A percentile compares a stretch with the other conserved stretches of the same genome.
phyloP scores from a whole-genome alignment of 768 basidiomycete genomes.

The Mycena belliarum region DNA sequence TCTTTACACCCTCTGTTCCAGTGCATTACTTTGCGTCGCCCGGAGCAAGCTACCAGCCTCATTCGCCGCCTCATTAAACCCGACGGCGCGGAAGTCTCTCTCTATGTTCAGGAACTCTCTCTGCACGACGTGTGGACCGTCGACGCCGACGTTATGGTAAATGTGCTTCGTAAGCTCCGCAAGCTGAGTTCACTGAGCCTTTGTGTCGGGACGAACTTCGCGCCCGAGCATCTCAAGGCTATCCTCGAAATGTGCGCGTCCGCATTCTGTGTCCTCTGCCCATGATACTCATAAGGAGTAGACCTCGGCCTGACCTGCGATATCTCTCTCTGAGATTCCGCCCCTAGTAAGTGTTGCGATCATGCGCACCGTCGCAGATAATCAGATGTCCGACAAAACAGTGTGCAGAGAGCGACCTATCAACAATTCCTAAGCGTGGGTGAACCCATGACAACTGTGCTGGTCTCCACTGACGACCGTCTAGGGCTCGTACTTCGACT shows the following conservation, averaged over 20 bases:
- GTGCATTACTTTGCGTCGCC: conserved; percentile 49
- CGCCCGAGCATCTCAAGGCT: conserved; percentile 80
- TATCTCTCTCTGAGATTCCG: conserved; percentile 72
- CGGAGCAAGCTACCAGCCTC: conserved; percentile 57
- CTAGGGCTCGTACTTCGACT: conserved; percentile 80
- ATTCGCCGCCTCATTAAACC: conserved; percentile 52
- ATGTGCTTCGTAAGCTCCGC: conserved; percentile 61
- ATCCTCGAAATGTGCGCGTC: conserved; percentile 39
- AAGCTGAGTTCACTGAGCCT: conserved; percentile 52
- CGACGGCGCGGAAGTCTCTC: conserved; percentile 25
- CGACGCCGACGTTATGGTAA: conserved; percentile 75
- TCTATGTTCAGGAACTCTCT: conserved; percentile 50
- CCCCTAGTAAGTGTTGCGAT: conserved; percentile 66
- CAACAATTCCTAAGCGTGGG: conserved; percentile 70
- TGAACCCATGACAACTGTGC: no score
- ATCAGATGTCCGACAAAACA: background rate
- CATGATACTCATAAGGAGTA: background rate
- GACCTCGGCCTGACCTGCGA: conserved; percentile 46
- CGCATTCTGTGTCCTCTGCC: background rate
- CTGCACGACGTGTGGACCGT: conserved; percentile 62
- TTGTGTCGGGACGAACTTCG: conserved; percentile 72
- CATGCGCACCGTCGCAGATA: background rate
- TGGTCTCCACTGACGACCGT: background rate
- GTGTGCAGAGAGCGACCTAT: conserved; percentile 75
- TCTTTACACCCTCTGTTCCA: conserved; percentile 59